These are phyloP conservation scores for Kalmanozyma brasiliensis DNA, from an alignment of 1,284 basidiomycete species.

Conservation along the genomic window DNA sequence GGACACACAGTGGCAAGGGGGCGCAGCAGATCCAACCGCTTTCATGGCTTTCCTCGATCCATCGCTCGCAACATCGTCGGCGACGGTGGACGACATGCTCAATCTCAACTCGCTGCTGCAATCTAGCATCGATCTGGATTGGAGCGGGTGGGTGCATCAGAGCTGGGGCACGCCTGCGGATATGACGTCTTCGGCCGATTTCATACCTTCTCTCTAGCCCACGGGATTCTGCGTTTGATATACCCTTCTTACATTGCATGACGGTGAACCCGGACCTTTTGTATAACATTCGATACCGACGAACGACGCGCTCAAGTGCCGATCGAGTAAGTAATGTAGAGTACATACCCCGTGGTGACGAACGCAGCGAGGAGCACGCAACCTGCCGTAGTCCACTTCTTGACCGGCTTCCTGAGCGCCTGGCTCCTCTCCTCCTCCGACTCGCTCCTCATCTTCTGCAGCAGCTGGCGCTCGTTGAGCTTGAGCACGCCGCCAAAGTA, in stretches of 20 bases:
- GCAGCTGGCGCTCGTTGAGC: slow-evolving; percentile 56
- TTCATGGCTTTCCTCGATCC: slow-evolving; percentile 6
- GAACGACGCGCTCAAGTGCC: slow-evolving; percentile 26
- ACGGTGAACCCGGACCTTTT: too few relatives aligned
- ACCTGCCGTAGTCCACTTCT: slow-evolving; percentile 31
- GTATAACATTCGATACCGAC: too few relatives aligned
- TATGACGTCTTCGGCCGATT: neutral
- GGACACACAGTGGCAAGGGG: neutral
- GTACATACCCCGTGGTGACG: slow-evolving; percentile 42
- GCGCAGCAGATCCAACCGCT: neutral
- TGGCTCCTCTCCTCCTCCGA: slow-evolving; percentile 42
- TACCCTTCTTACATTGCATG: too few relatives aligned
- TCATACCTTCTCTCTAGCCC: neutral
- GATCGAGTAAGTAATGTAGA: slow-evolving; percentile 53
- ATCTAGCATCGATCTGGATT: slow-evolving; percentile 31
- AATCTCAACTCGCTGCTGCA: slow-evolving; percentile 21
- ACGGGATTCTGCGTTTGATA: too few relatives aligned
- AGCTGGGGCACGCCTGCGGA: slow-evolving; percentile 4
- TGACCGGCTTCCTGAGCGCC: slow-evolving; percentile 38
- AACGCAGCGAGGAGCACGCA: slow-evolving; percentile 33
- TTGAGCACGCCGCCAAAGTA: slow-evolving; percentile 67
- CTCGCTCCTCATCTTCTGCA: slow-evolving; percentile 44
- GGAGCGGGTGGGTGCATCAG: slow-evolving; percentile 12
- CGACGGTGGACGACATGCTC: slow-evolving; percentile 10
- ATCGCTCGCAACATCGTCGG: neutral